Conservation (phyloP, 371 early-diverging fungal genomes). For the Funneliformis caledonium region DNA sequence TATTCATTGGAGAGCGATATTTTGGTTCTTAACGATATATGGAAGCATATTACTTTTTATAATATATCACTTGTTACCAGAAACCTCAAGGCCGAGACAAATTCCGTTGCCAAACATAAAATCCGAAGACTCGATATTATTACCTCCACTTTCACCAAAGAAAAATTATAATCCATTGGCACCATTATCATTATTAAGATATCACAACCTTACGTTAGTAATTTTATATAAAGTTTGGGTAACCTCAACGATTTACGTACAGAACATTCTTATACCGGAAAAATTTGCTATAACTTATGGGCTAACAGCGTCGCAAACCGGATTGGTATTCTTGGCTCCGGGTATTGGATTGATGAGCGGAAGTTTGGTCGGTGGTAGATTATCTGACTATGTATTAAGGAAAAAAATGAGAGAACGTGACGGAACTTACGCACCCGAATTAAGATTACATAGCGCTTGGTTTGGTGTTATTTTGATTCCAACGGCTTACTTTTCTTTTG, state of each 20-base stretch:
- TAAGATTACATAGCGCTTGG: conserved; percentile 33
- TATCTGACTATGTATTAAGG: conserved; percentile 23
- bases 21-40: conserved; percentile 33
- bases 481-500: background rate
- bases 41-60: background rate
- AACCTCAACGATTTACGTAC: background rate
- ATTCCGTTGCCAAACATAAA: background rate
- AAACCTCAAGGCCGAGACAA: background rate
- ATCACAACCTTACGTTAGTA: conserved; percentile 8
- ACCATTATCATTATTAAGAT: conserved; percentile 29
- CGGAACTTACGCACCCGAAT: background rate
- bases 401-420: background rate
- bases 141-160: background rate
- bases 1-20: conserved; percentile 21
- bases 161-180: conserved; percentile 11
- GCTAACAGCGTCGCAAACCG: conserved; percentile 9
- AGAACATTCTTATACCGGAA: background rate
- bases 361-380: conserved; percentile 31
- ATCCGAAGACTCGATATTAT: background rate
- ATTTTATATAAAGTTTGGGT: background rate
- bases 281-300: conserved; percentile 18
- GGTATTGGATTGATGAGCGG: conserved; percentile 29
- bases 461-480: conserved; percentile 21
- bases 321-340: background rate
- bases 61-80: background rate